Evolutionary conservation across 352 stramenopile genomes (phyloP), one percentile per base, ranked within the genome.

Genomic region (Phytophthora niederhauseri): DNA sequence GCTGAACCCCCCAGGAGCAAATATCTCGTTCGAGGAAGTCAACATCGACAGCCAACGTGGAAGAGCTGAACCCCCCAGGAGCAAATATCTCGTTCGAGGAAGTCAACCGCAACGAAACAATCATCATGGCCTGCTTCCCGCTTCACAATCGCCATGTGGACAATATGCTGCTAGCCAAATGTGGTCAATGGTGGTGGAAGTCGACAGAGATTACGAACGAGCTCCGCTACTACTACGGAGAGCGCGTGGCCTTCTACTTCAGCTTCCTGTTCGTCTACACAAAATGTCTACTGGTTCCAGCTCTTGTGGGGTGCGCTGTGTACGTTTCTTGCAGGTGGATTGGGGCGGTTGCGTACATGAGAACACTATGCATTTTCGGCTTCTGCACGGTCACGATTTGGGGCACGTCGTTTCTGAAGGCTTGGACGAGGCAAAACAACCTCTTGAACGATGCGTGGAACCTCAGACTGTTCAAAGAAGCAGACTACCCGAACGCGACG

Each of bases 251-350:
- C 5, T 95, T 95, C 61, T 93, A 94, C 74, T 95, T 93, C 63
- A 90, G 84, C 48, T 95, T 94, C 68, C 68, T 94, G 43, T 93
- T 95, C 49, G 24, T 95, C 3, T 95, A 95, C 76, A 95, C 88
- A 1, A 92, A 93, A 28, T 94, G 86, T 41, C 65, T 95, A 20
- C 20, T 91, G 15, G 61, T 92, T 28, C 86, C 88, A 17, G 85
- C 84, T 7, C 30, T 94, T 0, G 36, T 77, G 6, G 88, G 88
- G 7, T 84, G 78, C 6, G 70, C 74, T 11, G 63, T 95, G 20
- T 95, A 95, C 60, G 73, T 92, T 14, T 84, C 83, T 2, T 84
- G 85, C 19, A 79, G 88, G 0, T 95, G 85, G 85, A 62, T 89
- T 38, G 84, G 80, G 5, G 78, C 86, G 0, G 79, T 91, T 3